Percentiles rank a stretch among this genome's conserved stretches.
Conservation (phyloP, 345 rosid genomes). For the Lepidium africanum region DNA sequence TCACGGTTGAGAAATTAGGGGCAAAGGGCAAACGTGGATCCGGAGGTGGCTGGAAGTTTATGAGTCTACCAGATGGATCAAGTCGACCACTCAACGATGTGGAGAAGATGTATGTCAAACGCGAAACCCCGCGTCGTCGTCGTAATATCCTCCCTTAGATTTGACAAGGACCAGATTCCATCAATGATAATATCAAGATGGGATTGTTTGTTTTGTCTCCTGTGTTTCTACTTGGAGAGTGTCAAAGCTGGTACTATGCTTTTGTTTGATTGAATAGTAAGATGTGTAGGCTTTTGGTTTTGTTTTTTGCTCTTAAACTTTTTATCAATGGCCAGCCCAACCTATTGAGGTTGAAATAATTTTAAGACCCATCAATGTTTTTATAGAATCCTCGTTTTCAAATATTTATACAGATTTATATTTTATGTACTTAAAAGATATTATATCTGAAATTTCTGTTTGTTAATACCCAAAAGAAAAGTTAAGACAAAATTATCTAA, state of each 20-base stretch:
- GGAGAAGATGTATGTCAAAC: conserved; percentile 75
- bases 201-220: neutral
- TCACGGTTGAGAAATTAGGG: conserved; percentile 84
- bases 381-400: neutral
- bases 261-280: conserved; percentile 17
- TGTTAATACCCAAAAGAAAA: neutral
- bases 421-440: neutral
- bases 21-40: conserved; percentile 70
- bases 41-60: conserved; percentile 93
- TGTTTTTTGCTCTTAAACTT: conserved; percentile 9
- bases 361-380: neutral
- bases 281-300: conserved; percentile 15
- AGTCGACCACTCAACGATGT: conserved; percentile 69
- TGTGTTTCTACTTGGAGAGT: neutral
- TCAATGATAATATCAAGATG: conserved; percentile 1
- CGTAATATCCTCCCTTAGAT: conserved; percentile 70
- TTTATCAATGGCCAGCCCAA: conserved; percentile 18
- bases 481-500: neutral
- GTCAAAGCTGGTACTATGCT: neutral
- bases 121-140: conserved; percentile 80
- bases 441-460: neutral
- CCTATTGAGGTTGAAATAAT: conserved; percentile 11
- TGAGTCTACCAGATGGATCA: conserved; percentile 89
- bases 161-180: neutral
- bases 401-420: neutral